phyloP scores from a whole-genome alignment of 305 asterid genomes.

The Petunia hybrid region DNA sequence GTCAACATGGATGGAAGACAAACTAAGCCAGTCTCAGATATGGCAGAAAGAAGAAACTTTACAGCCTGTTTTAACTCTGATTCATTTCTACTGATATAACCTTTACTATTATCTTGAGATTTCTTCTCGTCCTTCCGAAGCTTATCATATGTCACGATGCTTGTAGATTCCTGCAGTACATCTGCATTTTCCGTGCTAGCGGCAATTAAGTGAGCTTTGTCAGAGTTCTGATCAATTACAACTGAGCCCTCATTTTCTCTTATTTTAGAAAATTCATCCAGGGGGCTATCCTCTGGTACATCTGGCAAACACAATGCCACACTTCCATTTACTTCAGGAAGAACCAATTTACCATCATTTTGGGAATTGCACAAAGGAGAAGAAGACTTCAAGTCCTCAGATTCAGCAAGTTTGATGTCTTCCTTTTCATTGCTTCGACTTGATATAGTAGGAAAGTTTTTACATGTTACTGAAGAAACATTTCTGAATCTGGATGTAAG shows the following conservation, averaged over 20 bases:
- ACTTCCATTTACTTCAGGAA: constrained; percentile 33
- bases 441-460: constrained; percentile 57
- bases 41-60: constrained; percentile 78
- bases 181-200: constrained; percentile 42
- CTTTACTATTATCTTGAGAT: constrained; percentile 43
- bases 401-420: constrained; percentile 39
- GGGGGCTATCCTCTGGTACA: constrained; percentile 59
- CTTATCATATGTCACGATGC: constrained; percentile 49
- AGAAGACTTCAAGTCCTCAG: constrained; percentile 47
- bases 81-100: constrained; percentile 51
- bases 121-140: constrained; percentile 56
- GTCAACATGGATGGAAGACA: constrained; percentile 99
- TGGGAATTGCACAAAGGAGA: constrained; percentile 42
- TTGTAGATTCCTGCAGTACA: constrained; percentile 45
- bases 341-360: constrained; percentile 32
- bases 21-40: constrained; percentile 93
- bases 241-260: constrained; percentile 38
- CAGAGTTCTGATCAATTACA: constrained; percentile 41
- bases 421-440: constrained; percentile 41
- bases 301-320: constrained; percentile 47
- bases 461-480: constrained; percentile 73
- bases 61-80: constrained; percentile 64
- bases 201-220: constrained; percentile 44
- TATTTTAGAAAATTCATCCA: constrained; percentile 47
- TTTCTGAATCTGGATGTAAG: constrained; percentile 86